Conservation (phyloP, 2,329 filamentous ascomycete genomes). For the Calonectria fujianensis region DNA sequence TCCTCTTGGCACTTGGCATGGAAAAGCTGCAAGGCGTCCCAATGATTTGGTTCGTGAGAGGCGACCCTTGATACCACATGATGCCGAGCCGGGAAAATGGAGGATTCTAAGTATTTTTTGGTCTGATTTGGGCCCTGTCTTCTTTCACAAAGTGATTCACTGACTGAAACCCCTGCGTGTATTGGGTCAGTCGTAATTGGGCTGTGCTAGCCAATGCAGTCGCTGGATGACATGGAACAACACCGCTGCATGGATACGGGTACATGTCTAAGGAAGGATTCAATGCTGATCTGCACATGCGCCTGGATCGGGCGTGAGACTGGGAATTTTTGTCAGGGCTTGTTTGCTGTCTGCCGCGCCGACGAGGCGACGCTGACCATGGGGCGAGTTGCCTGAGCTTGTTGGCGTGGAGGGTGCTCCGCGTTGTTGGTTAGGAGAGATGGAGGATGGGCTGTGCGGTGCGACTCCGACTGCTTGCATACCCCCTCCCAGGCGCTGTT, state of each 20-base stretch:
- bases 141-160: not conserved
- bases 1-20: slow-evolving; percentile 13
- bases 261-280: slow-evolving; percentile 19
- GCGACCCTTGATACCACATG: not conserved
- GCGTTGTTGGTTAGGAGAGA: not conserved
- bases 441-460: slow-evolving; percentile 7
- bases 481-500: not conserved
- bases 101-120: not conserved
- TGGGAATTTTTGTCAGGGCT: slow-evolving; percentile 2
- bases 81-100: not conserved
- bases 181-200: not conserved
- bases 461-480: slow-evolving; percentile 1
- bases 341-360: not conserved
- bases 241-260: slow-evolving; percentile 6
- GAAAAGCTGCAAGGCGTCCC: slow-evolving; percentile 4
- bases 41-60: not conserved
- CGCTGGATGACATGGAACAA: slow-evolving; percentile 1
- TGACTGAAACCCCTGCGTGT: not conserved
- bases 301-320: slow-evolving; percentile 6
- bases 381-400: not conserved
- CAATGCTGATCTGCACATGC: slow-evolving; percentile 20
- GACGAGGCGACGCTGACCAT: slow-evolving; percentile 4
- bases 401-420: not conserved
- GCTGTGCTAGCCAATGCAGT: not conserved
- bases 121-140: not conserved